Base-by-base conservation (phyloP, 345 rosid species). In the Corchorus olitorius region DNA sequence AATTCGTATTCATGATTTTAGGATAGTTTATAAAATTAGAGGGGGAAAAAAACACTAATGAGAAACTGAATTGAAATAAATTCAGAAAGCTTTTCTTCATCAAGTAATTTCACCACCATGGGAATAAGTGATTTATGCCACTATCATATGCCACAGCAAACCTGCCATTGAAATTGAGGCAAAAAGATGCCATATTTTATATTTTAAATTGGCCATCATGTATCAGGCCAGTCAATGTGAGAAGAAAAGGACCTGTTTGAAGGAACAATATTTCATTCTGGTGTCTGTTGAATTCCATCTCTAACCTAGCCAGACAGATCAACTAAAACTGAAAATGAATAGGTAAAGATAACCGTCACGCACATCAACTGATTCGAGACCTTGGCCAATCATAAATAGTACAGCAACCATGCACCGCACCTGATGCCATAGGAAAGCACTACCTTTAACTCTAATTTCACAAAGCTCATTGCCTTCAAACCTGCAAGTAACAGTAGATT, bases 341-440 rank as follows among this genome's bases (percentile, higher is more conserved):
- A n/a, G 62, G 17, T 75, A 33, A 79, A 73, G 74, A 50, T n/a
- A 48, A 35, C 72, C 58, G 75, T 60, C 76, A 88, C 92, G 70
- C 81, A 95, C 98, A 81, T 90, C 89, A 61, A 88, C 81, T 10
- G 98, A 83, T 81, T 95, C 99, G 54, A 88, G 83, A 61, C 94
- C 97, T 79, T 86, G 94, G 67, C 99, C 98, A 14, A 93, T 87
- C 99, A 95, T 88, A 87, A 95, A 93, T 60, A 95, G 86, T 74
- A 95, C 94, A 46, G 94, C 87, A 71, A 93, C 98, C 87, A 95
- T 92, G 86, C 94, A 90, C 41, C 99, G 92, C 76, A 95, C 88
- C 77, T 95, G 99, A 83, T 95, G 99, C 98, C 97, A 92, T 70
- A 93, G 81, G 85, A 95, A 95, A 75, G 99, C 97, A 78, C 92